A percentile compares a stretch with the other conserved stretches of the same genome.
Conservation (phyloP, 306 rosid species). For the Cucurbita ficifolia region DNA sequence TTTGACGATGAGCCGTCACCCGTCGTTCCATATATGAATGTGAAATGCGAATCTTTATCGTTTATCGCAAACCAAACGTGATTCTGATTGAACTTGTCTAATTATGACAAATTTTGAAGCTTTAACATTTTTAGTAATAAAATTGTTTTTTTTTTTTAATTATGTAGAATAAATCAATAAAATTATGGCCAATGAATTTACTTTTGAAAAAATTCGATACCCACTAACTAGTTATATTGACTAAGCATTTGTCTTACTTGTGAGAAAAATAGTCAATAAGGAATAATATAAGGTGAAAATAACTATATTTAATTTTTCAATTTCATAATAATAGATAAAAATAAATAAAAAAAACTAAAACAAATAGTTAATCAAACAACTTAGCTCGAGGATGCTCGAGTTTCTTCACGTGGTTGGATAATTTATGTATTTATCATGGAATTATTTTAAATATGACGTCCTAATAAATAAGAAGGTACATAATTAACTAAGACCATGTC, state of each 20-base stretch:
- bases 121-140: neutral
- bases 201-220: neutral
- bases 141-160: neutral
- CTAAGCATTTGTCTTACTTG: neutral
- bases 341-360: no score
- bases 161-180: neutral
- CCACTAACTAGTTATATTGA: neutral
- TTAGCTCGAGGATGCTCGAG: no score
- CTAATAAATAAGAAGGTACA: no score
- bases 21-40: neutral
- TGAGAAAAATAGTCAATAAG: neutral
- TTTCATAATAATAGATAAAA: no score
- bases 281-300: no score
- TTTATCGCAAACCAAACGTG: neutral
- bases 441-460: no score
- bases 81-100: neutral
- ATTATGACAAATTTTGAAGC: neutral
- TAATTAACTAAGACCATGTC: no score
- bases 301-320: no score
- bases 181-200: neutral
- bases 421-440: no score
- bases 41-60: neutral
- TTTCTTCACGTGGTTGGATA: no score
- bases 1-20: no score
- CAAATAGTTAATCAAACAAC: no score